Base-by-base conservation (phyloP, 1,284 basidiomycete genomes). In the Ustilago sp. region DNA sequence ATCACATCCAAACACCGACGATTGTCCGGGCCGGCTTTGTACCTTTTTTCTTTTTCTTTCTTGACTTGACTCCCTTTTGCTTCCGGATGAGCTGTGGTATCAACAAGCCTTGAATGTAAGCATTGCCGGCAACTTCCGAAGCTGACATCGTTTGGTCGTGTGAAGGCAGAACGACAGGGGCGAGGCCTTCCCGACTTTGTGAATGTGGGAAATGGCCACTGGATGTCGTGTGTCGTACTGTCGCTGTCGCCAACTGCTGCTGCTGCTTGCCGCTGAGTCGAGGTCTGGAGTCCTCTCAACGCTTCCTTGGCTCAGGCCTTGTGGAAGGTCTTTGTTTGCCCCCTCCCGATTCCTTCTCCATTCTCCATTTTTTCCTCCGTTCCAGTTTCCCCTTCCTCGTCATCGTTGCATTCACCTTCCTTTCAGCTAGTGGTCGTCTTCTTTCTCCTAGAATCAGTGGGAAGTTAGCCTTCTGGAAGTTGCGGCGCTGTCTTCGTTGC, bases 381-480 rank as follows among this genome's bases (percentile, higher is more conserved):
- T 36, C 43, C 32, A 34, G 34, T 31, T 15, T 45, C 41, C 31
- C 19, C 3, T 32, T 11, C n/a, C 36, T 55, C 32, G 13, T 43
- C 39, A 19, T 41, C 48, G 11, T 38, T 34, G 38, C 39, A 15
- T 36, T 38, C 36, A 32, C 34, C 52, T 11, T 17, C 48, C 48
- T 38, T 11, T 54, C 52, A 54, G 35, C 15, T 32, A 17, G 23
- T 34, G n/a, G 52, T 35, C 41, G n/a, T 56, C 45, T 13, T 56
- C 28, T 48, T 55, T 53, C 63, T 47, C 56, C 56, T 59, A 53
- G 55, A 59, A 7, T 34, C 19, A 50, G 41, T 59, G 55, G 50
- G 39, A 65, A 65, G 52, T 47, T 45, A 34, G 63, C 59, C 48
- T 39, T 17, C n/a, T 17, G 23, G 7, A 56, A 51, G 32, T 50